Base-by-base conservation (phyloP, 768 basidiomycete genomes). In the Steccherinum ochraceum region DNA sequence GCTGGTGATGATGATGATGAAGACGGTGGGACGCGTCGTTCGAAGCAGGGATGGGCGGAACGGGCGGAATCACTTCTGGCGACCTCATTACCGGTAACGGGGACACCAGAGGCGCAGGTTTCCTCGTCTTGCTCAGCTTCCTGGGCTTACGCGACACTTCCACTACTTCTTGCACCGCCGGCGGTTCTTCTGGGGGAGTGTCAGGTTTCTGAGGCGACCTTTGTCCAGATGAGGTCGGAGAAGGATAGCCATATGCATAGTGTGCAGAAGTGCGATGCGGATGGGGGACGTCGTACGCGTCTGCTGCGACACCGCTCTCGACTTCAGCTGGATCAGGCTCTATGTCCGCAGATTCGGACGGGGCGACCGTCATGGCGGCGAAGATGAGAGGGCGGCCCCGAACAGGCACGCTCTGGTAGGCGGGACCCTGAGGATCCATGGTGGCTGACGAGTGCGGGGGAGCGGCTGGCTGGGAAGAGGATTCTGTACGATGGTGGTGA, bases 301-400 rank as follows among this genome's bases (percentile, higher is more conserved):
- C 30, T 35, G 7, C 30, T 7, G 7, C 7, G 16, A 35, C 30
- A 35, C 30, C 30, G 30, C 7, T 16, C 30, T 27, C 10, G 24
- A 13, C 26, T 11, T 13, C 10, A 24, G 11, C 46, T 13, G 25
- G 24, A 42, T 20, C 43, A 3, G 51, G 45, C 21, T 50, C 57
- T 27, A 55, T 25, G 5, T 54, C 52, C 23, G 43, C 46, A 7
- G 48, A n/a, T n/a, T 53, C 57, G n/a, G 51, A 25, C 5, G 48
- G 46, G 23, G 40, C 27, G 7, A 19, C 18, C 5, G 52, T 53
- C 64, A 77, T 80, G 3, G 82, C 79, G 4, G 81, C 64, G 50
- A 86, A 86, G 25, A 87, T 86, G 20, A 81, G 70, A 1, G 84
- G 83, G 19, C 78, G 79, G 18, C 76, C 77, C 50, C 69, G 71